Evolutionary conservation across 2,329 filamentous ascomycete genomes (phyloP), one percentile per base, ranked within the genome.

Genomic region (Verticillium longisporum): DNA sequence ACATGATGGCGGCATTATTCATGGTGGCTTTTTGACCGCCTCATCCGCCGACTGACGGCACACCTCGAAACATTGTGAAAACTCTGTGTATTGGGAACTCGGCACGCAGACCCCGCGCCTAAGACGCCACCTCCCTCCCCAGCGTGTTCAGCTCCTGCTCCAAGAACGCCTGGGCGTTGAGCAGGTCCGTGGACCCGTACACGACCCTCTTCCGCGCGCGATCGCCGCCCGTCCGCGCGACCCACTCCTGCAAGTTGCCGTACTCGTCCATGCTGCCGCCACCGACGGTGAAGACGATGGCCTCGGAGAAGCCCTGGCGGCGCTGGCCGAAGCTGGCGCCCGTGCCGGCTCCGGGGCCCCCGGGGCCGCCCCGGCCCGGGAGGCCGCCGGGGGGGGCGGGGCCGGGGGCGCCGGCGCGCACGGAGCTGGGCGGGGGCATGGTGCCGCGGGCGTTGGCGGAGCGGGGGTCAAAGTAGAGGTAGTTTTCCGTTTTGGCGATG

Each of bases 261-360:
- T 98, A 99, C 74, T 99, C 95, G 68, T 99, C 95, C 91, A 99
- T 98, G 72, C 92, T 97, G 53, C 95, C 95, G 56, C 96, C 95
- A 4, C 95, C 95, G 3, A 96, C 92, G 0, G 91, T 94, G 71
- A 97, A 97, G n/a, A 97, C 91, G 60, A 97, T 88, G 1, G 92
- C 91, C 70, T 97, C 93, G 57, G 86, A 90, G 74, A 94, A 97
- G 0, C 91, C 92, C 70, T 97, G 93, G 60, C 94, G 81, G 63
- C 92, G 80, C 75, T 98, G 94, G 1, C 94, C 95, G 74, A 98
- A 98, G 60, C 87, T 96, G 6, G 92, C 93, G 37, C 85, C 83
- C 31, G 89, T 91, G 3, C 92, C 92, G 0, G 80, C 74, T 0
- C 71, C 76, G 56, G 74, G 81, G 1, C 83, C 84, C 2, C 72